Evolutionary conservation across 2,329 filamentous ascomycete species (phyloP).

Genomic region (Arachnomyces sp.): DNA sequence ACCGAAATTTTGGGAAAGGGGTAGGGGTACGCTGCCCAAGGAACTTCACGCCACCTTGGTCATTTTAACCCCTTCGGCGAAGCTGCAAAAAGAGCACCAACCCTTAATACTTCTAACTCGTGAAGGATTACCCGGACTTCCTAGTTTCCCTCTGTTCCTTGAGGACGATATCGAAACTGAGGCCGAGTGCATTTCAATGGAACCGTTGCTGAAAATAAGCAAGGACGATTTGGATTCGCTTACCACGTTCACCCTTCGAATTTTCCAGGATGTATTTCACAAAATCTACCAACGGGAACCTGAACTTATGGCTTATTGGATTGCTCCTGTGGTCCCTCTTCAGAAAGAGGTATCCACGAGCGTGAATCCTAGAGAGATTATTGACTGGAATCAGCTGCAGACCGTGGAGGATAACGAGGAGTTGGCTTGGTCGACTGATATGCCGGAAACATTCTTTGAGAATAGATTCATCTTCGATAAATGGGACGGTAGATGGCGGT

Average conservation of each 20-base stretch:
- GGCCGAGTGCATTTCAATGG: conserved; percentile 45
- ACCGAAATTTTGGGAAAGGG: conserved; percentile 61
- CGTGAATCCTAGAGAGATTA: conserved; percentile 15
- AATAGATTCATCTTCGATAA: conserved; percentile 50
- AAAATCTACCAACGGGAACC: conserved; percentile 65
- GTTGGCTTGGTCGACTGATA: conserved; percentile 39
- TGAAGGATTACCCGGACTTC: conserved; percentile 54
- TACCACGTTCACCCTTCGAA: conserved; percentile 63
- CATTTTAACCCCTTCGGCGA: conserved; percentile 48
- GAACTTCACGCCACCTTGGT: conserved; percentile 58
- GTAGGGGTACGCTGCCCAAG: conserved; percentile 39
- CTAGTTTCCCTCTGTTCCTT: conserved; percentile 65
- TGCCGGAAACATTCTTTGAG: conserved; percentile 32
- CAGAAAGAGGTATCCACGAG: conserved; percentile 5
- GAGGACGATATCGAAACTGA: conserved; percentile 54
- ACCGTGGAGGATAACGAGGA: conserved; percentile 33
- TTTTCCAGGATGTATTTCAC: conserved; percentile 82
- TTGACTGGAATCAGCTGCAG: conserved; percentile 39
- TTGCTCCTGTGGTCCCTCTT: conserved; percentile 52
- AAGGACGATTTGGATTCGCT: conserved; percentile 48
- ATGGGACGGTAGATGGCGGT: conserved; percentile 52
- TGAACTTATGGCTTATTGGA: conserved; percentile 70
- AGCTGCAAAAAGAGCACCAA: conserved; percentile 52
- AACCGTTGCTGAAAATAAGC: conserved; percentile 20
- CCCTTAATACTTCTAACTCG: conserved; percentile 67